A percentile compares a stretch with the other conserved stretches of the same genome.
phyloP scores from a whole-genome alignment of 2,329 filamentous ascomycete genomes.

The Venturia pyrina region DNA sequence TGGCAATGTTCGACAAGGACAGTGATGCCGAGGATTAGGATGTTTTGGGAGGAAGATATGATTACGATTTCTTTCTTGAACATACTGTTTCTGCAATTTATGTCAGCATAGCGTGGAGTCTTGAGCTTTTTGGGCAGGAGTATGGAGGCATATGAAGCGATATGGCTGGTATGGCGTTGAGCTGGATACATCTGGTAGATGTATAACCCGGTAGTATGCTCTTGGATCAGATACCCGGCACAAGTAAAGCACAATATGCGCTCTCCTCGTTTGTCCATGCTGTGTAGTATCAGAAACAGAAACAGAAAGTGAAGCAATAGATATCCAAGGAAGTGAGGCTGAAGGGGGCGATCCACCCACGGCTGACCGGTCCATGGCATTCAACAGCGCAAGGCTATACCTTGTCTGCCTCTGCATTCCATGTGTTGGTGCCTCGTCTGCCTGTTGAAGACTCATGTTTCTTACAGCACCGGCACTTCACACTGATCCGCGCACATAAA shows the following conservation, averaged over 20 bases:
- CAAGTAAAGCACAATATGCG: not conserved
- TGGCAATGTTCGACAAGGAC: conserved; percentile 28
- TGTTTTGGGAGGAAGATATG: not conserved
- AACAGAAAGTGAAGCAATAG: not conserved
- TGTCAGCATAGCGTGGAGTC: conserved; percentile 1
- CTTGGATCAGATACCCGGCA: conserved; percentile 6
- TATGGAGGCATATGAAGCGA: not conserved
- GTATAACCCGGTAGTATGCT: not conserved
- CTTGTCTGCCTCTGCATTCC: not conserved
- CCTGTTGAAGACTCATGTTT: not conserved
- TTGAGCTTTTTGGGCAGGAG: not conserved
- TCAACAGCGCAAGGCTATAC: not conserved
- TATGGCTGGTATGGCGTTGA: not conserved
- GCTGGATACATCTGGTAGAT: conserved; percentile 1
- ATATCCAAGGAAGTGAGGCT: not conserved
- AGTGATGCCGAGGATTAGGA: not conserved
- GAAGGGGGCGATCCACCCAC: not conserved
- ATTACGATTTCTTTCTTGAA: not conserved
- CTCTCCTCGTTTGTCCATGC: not conserved
- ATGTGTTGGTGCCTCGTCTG: not conserved
- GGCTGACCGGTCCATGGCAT: not conserved
- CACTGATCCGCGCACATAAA: not conserved
- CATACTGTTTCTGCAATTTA: not conserved
- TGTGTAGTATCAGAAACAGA: not conserved
- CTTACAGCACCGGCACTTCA: not conserved